A percentile compares a stretch with the other conserved stretches of the same genome.
Conservation (phyloP, 805 yeast species). For the Suhomyces sp. region DNA sequence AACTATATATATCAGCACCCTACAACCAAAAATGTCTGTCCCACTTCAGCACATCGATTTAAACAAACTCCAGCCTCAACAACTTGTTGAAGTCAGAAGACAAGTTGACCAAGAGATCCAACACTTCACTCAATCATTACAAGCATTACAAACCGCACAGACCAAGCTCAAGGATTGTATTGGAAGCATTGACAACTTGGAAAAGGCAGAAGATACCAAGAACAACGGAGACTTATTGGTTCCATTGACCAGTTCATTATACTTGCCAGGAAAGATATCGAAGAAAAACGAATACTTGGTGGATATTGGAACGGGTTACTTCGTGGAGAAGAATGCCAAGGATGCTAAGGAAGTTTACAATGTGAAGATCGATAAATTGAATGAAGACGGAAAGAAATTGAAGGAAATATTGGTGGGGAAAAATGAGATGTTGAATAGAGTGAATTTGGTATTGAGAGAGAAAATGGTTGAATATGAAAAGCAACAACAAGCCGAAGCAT, state of each 20-base stretch:
- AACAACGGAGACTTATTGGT: slow-evolving; percentile 57
- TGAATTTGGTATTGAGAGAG: slow-evolving; percentile 57
- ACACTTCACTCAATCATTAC: slow-evolving; percentile 79
- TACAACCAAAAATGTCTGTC: no score
- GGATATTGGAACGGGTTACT: slow-evolving; percentile 96
- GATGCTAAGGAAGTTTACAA: slow-evolving; percentile 74
- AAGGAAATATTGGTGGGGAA: slow-evolving; percentile 76
- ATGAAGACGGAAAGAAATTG: slow-evolving; percentile 69
- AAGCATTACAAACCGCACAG: slow-evolving; percentile 81
- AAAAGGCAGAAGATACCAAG: slow-evolving; percentile 14
- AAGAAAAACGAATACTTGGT: slow-evolving; percentile 73
- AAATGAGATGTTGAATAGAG: slow-evolving; percentile 57
- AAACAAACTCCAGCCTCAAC: slow-evolving; percentile 74
- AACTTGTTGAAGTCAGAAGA: slow-evolving; percentile 77
- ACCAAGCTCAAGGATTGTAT: slow-evolving; percentile 79
- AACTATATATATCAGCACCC: no score
- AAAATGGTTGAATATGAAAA: slow-evolving; percentile 50
- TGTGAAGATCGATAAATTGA: slow-evolving; percentile 68
- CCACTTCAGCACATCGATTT: slow-evolving; percentile 44
- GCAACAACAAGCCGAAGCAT: slow-evolving; percentile 16
- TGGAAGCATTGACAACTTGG: slow-evolving; percentile 61
- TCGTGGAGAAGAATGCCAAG: slow-evolving; percentile 69
- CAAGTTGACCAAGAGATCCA: slow-evolving; percentile 83
- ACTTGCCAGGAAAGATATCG: slow-evolving; percentile 79
- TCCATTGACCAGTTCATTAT: slow-evolving; percentile 85